Conservation (phyloP, 148 eudicot species). For the Dysphania ambrosioides region DNA sequence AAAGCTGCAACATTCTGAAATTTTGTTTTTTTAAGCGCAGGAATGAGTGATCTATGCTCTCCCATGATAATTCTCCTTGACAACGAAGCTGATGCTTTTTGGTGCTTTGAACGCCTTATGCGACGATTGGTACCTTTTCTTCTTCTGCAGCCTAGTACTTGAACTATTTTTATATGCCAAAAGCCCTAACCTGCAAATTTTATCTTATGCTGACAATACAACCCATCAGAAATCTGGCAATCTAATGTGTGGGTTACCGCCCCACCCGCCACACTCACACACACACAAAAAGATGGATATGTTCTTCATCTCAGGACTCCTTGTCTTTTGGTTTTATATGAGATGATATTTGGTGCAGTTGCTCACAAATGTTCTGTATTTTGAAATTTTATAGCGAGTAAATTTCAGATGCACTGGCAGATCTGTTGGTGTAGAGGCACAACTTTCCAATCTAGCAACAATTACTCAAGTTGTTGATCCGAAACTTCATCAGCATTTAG, state of each 20-base stretch:
- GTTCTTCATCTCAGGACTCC: background rate
- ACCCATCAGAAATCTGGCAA: background rate
- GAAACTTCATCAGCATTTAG: constrained; percentile 95
- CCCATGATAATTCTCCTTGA: constrained; percentile 90
- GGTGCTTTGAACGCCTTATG: constrained; percentile 98
- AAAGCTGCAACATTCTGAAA: constrained; percentile 18
- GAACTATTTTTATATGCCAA: background rate
- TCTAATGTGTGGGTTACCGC: too few species aligned
- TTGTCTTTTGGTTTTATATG: background rate
- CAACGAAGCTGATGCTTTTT: constrained; percentile 95
- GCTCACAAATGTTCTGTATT: constrained; percentile 35
- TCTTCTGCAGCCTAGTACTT: background rate
- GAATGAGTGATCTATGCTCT: constrained; percentile 99
- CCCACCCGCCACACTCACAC: background rate
- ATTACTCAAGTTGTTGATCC: constrained; percentile 93
- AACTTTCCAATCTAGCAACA: constrained; percentile 75
- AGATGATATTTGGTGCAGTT: constrained; percentile 13
- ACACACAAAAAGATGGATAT: too few species aligned
- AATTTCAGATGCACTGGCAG: constrained; percentile 89
- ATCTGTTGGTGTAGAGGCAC: constrained; percentile 91
- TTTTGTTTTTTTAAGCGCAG: constrained; percentile 33
- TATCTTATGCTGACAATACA: background rate
- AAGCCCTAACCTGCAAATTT: background rate
- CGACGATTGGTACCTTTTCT: constrained; percentile 70
- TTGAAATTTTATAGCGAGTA: constrained; percentile 67